Conservation (phyloP, 768 basidiomycete genomes). For the Hypsizygus marmoreus region DNA sequence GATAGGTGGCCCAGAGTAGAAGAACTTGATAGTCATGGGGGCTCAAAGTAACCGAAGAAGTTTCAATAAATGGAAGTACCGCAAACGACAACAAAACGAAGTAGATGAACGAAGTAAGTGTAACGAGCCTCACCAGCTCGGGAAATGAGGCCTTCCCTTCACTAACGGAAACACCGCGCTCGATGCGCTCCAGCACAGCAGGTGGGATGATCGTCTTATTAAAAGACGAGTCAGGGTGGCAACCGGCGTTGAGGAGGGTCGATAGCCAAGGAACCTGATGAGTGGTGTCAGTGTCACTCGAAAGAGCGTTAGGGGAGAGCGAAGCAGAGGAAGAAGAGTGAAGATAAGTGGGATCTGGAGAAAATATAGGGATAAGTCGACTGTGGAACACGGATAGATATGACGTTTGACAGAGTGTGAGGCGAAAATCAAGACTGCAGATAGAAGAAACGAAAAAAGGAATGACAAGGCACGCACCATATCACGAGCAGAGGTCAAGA, state of each 20-base stretch:
- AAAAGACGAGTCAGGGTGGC: conserved; percentile 38
- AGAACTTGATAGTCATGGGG: no score
- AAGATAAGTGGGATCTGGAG: no score
- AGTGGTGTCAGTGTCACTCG: no score
- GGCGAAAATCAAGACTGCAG: background rate
- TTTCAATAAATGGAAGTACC: no score
- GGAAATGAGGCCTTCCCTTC: conserved; percentile 37
- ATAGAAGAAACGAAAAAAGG: background rate
- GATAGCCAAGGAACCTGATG: conserved; percentile 35
- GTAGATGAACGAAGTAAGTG: background rate
- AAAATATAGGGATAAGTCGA: no score
- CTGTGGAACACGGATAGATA: no score
- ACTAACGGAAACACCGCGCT: conserved; percentile 34
- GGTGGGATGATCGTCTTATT: conserved; percentile 38
- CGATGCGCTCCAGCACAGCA: conserved; percentile 36
- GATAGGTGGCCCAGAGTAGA: no score
- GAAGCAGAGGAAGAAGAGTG: no score
- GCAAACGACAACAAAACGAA: no score
- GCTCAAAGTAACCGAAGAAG: no score
- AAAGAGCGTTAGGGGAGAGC: no score
- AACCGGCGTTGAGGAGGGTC: conserved; percentile 40
- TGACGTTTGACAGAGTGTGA: no score
- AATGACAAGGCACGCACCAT: conserved; percentile 27
- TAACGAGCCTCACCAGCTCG: conserved; percentile 33
- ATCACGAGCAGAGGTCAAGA: conserved; percentile 41